Percentiles rank a stretch among this genome's conserved stretches.
These are phyloP conservation scores for Escallonia herrerae DNA, from an alignment of 129 eudicot genomes.

Conservation along the genomic window DNA sequence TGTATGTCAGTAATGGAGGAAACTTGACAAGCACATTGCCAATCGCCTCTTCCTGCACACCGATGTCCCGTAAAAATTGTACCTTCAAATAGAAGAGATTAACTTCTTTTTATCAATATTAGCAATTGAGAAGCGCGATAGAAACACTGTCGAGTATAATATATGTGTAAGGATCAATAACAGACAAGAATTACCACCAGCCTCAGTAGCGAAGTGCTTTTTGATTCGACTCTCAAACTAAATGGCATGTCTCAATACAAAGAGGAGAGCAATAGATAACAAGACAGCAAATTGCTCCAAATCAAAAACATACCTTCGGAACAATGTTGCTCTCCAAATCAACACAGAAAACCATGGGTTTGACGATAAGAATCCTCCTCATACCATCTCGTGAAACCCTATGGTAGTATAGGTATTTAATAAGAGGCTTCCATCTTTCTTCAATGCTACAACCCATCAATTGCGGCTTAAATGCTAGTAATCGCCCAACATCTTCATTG, in stretches of 20 bases:
- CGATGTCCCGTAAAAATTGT: conserved; percentile 80
- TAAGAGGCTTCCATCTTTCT: conserved; percentile 84
- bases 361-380: conserved; percentile 74
- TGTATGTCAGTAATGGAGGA: conserved; percentile 76
- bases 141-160: background rate
- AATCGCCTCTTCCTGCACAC: conserved; percentile 67
- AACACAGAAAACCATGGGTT: conserved; percentile 76
- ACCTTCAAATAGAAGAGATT: conserved; percentile 43
- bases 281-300: too few species aligned
- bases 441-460: conserved; percentile 92
- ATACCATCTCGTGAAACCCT: conserved; percentile 86
- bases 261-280: background rate
- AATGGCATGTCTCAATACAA: background rate
- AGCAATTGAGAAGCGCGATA: background rate
- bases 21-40: conserved; percentile 76
- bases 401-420: conserved; percentile 78
- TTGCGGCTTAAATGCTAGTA: conserved; percentile 80
- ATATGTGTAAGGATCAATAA: too few species aligned
- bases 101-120: conserved; percentile 6
- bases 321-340: conserved; percentile 73
- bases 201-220: background rate
- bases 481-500: conserved; percentile 73
- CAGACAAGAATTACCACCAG: too few species aligned
- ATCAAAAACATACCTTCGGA: conserved; percentile 56
- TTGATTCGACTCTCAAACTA: background rate